Percentiles rank a stretch among this genome's conserved stretches.
These are phyloP conservation scores for Pseudogymnoascus sp. DNA, from an alignment of 2,329 filamentous ascomycete genomes.

Conservation along the genomic window DNA sequence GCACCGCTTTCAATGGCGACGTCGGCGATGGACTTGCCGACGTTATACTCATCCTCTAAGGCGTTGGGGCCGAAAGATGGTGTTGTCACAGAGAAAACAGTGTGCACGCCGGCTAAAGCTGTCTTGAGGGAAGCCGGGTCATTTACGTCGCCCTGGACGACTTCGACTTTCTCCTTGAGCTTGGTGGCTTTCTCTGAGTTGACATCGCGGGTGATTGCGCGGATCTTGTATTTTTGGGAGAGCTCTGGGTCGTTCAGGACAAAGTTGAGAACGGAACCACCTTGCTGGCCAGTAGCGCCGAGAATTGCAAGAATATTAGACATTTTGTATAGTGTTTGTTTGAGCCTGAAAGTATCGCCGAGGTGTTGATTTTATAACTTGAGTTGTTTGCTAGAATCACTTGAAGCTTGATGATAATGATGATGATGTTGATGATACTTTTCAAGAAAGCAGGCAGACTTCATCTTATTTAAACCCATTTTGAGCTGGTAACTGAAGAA, in stretches of 20 bases:
- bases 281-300: slow-evolving; percentile 45
- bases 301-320: slow-evolving; percentile 30
- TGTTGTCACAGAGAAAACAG: slow-evolving; percentile 41
- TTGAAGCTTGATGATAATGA: background rate
- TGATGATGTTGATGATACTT: background rate
- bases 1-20: slow-evolving; percentile 32
- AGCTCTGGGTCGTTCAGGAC: slow-evolving; percentile 37
- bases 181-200: slow-evolving; percentile 29
- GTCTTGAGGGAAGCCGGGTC: slow-evolving; percentile 31
- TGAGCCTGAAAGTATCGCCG: background rate
- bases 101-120: slow-evolving; percentile 37
- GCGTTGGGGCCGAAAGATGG: slow-evolving; percentile 29
- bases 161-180: slow-evolving; percentile 26
- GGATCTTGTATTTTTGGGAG: slow-evolving; percentile 38
- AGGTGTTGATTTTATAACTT: background rate
- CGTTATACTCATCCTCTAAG: slow-evolving; percentile 28
- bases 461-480: background rate
- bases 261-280: slow-evolving; percentile 37
- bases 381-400: background rate
- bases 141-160: slow-evolving; percentile 34
- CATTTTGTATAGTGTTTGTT: background rate
- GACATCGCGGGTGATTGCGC: slow-evolving; percentile 41
- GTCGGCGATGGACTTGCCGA: slow-evolving; percentile 36
- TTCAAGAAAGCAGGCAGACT: background rate
- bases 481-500: background rate